Base-by-base conservation (phyloP, 805 yeast genomes). In the Sungouiella blattae region DNA sequence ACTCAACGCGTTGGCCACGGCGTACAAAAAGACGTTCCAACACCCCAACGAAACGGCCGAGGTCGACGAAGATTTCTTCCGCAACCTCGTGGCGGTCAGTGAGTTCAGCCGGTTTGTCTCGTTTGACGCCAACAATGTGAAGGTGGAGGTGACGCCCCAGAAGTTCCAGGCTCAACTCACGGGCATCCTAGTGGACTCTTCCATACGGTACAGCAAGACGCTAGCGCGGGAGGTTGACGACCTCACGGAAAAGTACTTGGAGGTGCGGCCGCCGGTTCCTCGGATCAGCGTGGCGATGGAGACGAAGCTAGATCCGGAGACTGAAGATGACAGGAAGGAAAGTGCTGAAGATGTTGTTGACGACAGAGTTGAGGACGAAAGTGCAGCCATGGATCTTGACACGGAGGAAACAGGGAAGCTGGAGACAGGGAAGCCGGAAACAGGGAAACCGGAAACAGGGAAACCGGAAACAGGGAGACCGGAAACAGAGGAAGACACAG, bases 151-250 rank as follows among this genome's bases (percentile, higher is more conserved):
- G 11, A 8, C 30, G 4, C 32, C 35, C 2, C 39, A 39, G 8
- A 24, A 31, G 13, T 15, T 35, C 7, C 40, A 35, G 26, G 30
- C 46, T 6, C 20, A 33, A 11, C 31, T 44, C 16, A 32, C 40
- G 4, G 33, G 28, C 11, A 36, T 45, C 11, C 20, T 40, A 22
- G 50, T 44, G 1, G 48, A 45, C 13, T 34, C 48, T 3, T 30
- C 50, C 18, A 23, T 45, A 6, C 26, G 22, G 4, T 33, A 38
- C 13, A 37, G 48, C 13, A 28, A 39, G 11, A 14, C 26, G 1
- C 15, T 47, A 13, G 26, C 43, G 3, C 25, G 30, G 7, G 41
- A 40, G 14, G 40, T 45, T 20, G 37, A 40, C 17, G 30, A 27
- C 13, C 44, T 46, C 13, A 33, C 33, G 3, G 33, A 31, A 13